Evolutionary conservation across 192 early-diverging fungal species (phyloP).

Genomic region (Endogone sp.): DNA sequence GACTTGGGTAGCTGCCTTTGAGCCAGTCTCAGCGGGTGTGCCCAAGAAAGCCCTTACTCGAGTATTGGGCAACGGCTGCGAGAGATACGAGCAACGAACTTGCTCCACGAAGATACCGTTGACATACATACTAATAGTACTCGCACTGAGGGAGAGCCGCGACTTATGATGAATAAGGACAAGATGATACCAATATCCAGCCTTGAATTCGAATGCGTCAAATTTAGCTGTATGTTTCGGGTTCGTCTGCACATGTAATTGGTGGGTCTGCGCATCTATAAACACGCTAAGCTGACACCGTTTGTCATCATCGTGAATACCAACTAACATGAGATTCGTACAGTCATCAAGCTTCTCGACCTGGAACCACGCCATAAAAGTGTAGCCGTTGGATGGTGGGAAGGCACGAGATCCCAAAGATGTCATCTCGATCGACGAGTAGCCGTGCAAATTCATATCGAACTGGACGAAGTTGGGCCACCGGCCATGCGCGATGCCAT

Average conservation of each 20-base stretch:
- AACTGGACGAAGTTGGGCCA: slow-evolving; percentile 65
- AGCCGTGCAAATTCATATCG: slow-evolving; percentile 29
- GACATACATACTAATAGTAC: slow-evolving; percentile 54
- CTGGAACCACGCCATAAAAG: slow-evolving; percentile 56
- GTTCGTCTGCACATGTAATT: slow-evolving; percentile 33
- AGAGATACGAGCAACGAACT: slow-evolving; percentile 52
- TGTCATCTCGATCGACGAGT: slow-evolving; percentile 40
- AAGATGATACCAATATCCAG: slow-evolving; percentile 64
- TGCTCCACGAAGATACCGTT: slow-evolving; percentile 55
- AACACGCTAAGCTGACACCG: slow-evolving; percentile 37
- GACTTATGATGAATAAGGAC: slow-evolving; percentile 61
- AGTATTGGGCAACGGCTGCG: slow-evolving; percentile 31
- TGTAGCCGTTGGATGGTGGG: slow-evolving; percentile 56
- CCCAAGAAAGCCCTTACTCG: slow-evolving; percentile 43
- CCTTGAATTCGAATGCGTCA: slow-evolving; percentile 46
- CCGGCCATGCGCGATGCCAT: slow-evolving; percentile 43
- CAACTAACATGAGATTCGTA: slow-evolving; percentile 36
- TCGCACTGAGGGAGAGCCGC: slow-evolving; percentile 33
- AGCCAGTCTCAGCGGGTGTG: slow-evolving; percentile 4
- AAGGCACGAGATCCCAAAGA: slow-evolving; percentile 39
- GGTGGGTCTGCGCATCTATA: slow-evolving; percentile 41
- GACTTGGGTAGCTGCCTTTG: neutral
- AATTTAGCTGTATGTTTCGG: slow-evolving; percentile 44
- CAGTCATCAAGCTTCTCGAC: slow-evolving; percentile 52
- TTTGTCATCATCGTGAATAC: slow-evolving; percentile 45